Conservation (phyloP, 371 early-diverging fungal genomes). For the Cokeromyces recurvatus region DNA sequence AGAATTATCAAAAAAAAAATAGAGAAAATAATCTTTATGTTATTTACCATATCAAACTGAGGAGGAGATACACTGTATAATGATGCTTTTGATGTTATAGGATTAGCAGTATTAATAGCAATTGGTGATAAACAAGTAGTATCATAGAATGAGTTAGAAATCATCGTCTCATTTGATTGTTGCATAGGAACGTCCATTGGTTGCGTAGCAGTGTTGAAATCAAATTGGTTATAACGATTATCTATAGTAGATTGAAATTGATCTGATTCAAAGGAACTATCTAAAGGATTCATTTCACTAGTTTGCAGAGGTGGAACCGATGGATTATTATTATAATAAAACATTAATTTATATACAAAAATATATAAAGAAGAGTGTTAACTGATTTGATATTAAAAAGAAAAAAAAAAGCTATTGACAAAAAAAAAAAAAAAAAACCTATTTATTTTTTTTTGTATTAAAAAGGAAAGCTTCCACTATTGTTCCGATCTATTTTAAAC, state of each 20-base stretch:
- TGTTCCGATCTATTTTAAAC: too few relatives aligned
- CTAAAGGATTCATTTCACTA: constrained; percentile 16
- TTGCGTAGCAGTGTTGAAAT: background rate
- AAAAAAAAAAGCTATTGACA: too few relatives aligned
- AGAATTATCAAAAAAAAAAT: background rate
- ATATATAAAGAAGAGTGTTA: too few relatives aligned
- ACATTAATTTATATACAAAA: too few relatives aligned
- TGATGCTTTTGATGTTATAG: background rate
- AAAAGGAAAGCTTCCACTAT: too few relatives aligned
- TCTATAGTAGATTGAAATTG: background rate
- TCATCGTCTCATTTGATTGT: background rate
- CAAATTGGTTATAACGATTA: background rate
- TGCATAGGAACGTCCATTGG: constrained; percentile 3
- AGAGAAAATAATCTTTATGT: background rate
- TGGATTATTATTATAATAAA: too few relatives aligned
- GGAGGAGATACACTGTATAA: too few relatives aligned
- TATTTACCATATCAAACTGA: constrained; percentile 10
- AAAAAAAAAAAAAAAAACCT: too few relatives aligned
- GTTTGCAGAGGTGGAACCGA: too few relatives aligned
- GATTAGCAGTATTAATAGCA: background rate
- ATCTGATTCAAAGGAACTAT: constrained; percentile 11
- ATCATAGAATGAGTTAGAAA: background rate
- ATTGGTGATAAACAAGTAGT: too few relatives aligned
- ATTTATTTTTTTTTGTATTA: too few relatives aligned
- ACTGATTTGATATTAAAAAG: too few relatives aligned